A percentile compares a stretch with the other conserved stretches of the same genome.
phyloP scores from a whole-genome alignment of 2,329 filamentous ascomycete genomes.

The Hymenoscyphus infarciens region DNA sequence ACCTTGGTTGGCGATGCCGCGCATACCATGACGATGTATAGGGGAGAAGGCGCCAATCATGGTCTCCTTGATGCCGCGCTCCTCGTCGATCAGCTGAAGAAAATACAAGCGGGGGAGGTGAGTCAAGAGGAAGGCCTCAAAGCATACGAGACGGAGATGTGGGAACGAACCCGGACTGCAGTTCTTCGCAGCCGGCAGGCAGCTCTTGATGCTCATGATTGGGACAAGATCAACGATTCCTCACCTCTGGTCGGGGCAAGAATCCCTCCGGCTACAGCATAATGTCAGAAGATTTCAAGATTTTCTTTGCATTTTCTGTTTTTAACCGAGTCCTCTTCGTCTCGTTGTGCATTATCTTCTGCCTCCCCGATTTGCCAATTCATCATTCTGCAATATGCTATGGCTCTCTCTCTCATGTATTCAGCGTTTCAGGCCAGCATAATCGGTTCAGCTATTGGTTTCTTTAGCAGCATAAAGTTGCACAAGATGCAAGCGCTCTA shows the following conservation, averaged over 20 bases:
- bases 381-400: no score
- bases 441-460: no score
- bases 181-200: constrained; percentile 50
- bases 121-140: constrained; percentile 39
- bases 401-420: no score
- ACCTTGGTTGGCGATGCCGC: constrained; percentile 36
- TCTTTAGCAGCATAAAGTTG: no score
- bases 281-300: background rate
- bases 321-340: no score
- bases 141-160: constrained; percentile 46
- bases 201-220: constrained; percentile 53
- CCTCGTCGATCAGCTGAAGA: constrained; percentile 37
- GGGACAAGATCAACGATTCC: constrained; percentile 40
- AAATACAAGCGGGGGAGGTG: constrained; percentile 14
- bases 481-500: no score
- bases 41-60: constrained; percentile 57
- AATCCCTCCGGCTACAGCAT: constrained; percentile 8
- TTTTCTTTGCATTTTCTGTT: background rate
- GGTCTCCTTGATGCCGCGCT: constrained; percentile 51
- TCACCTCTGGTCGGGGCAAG: constrained; percentile 40
- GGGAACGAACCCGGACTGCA: constrained; percentile 42
- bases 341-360: no score
- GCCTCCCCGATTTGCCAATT: no score
- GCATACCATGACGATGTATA: constrained; percentile 40
- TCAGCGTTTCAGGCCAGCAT: no score